Base-by-base conservation (phyloP, 108 stramenopile genomes). In the Poteriospumella lacustris region DNA sequence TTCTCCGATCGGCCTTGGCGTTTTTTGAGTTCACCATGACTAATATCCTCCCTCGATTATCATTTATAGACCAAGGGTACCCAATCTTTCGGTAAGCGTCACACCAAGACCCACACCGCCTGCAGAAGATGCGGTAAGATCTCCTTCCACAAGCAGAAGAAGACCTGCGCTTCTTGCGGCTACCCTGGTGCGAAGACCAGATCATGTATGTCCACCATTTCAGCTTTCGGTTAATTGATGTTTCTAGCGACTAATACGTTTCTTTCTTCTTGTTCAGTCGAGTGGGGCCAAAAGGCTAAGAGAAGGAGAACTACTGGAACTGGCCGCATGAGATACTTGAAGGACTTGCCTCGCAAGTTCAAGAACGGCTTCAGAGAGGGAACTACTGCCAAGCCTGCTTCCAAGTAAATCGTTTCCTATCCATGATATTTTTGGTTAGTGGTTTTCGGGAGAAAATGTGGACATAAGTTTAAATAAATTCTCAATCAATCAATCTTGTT, bases 131-230 rank as follows among this genome's bases (percentile, higher is more conserved):
- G 98, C 86, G 98, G 98, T 58, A 93, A 94, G 84, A 88, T 90
- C 75, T 94, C 96, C 44, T 99, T 88, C 90, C 98, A 99, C 96
- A 96, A 97, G 89, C 98, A 99, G 91, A 99, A 99, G 95, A 86
- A 87, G 80, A 90, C 86, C 77, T 99, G 98, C 95, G 90, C 97
- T 44, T 92, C 91, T 43, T 99, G 98, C 88, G 98, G 95, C 83
- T 99, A 96, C 91, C 97, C 97, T 52, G 85, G 80, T 72, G 88
- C 92, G 84, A 98, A 98, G 88, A 99, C 93, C 91, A 84, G 98
- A 80, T 87, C 89, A 75, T 99, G 88, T 86, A 38, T 72, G 84
- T 85, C n/a, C n/a, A n/a, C n/a, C 15, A 33, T 3, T 58, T 9
- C 26, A 42, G 15, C 3, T 2, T 42, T 24, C 29, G 26, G 2